phyloP scores from a whole-genome alignment of 108 stramenopile genomes.

The Skeletonema menzelii region DNA sequence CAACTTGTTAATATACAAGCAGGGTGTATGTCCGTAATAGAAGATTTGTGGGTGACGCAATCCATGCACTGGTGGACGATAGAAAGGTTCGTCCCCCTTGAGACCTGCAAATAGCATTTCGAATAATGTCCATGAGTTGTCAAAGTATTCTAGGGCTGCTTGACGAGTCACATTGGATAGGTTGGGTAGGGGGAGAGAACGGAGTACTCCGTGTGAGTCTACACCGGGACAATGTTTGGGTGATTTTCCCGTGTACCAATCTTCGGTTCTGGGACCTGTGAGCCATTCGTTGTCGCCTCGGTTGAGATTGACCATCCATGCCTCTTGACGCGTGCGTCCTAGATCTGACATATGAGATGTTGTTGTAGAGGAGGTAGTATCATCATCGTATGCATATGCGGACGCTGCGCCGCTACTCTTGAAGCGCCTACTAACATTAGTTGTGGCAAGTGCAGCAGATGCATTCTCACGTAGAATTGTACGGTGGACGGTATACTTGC shows the following conservation, averaged over 20 bases:
- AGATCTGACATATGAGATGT: slow-evolving; percentile 1
- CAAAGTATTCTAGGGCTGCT: slow-evolving; percentile 82
- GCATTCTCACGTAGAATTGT: not conserved
- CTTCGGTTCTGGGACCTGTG: slow-evolving; percentile 54
- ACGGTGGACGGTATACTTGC: not conserved
- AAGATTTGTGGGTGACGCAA: slow-evolving; percentile 91
- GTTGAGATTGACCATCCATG: slow-evolving; percentile 80
- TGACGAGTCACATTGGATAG: slow-evolving; percentile 73
- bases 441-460: slow-evolving; percentile 4
- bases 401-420: slow-evolving; percentile 29
- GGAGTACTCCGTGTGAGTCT: slow-evolving; percentile 50
- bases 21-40: slow-evolving; percentile 94
- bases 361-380: not conserved
- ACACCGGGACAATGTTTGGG: slow-evolving; percentile 51
- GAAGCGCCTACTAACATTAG: slow-evolving; percentile 14
- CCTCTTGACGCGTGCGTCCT: slow-evolving; percentile 52
- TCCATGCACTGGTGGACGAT: slow-evolving; percentile 84
- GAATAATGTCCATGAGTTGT: slow-evolving; percentile 92
- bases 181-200: slow-evolving; percentile 74
- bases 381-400: slow-evolving; percentile 9
- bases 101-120: slow-evolving; percentile 89
- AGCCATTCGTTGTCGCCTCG: slow-evolving; percentile 72
- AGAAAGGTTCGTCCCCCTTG: slow-evolving; percentile 90
- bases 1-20: slow-evolving; percentile 92
- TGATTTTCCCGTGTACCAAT: slow-evolving; percentile 77